Conservation (phyloP, 305 asterid genomes). For the Fraxinus floribunda region DNA sequence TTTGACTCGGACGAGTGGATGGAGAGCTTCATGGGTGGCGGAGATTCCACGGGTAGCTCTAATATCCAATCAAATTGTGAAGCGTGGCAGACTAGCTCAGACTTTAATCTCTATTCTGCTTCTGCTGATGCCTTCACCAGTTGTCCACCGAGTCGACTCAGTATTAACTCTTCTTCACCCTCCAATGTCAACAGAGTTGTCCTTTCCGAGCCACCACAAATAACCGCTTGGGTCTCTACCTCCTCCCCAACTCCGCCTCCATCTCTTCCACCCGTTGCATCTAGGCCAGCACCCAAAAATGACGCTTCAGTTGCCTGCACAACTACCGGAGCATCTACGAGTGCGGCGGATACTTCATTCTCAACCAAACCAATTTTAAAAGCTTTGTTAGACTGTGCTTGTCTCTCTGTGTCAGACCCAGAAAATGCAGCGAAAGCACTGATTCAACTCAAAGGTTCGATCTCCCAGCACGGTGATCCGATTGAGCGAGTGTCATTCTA, state of each 20-base stretch:
- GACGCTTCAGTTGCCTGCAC: constrained; percentile 22
- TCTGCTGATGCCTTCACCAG: constrained; percentile 61
- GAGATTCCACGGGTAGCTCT: constrained; percentile 68
- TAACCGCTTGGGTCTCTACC: constrained; percentile 43
- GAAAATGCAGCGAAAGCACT: constrained; percentile 58
- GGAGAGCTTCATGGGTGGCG: constrained; percentile 85
- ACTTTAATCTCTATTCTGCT: constrained; percentile 43
- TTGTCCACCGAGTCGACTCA: constrained; percentile 62
- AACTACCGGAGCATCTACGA: constrained; percentile 28
- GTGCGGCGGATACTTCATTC: constrained; percentile 41
- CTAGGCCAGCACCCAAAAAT: constrained; percentile 23
- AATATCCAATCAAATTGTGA: constrained; percentile 53
- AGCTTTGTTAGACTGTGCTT: constrained; percentile 63
- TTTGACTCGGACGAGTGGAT: constrained; percentile 99
- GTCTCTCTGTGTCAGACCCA: constrained; percentile 58
- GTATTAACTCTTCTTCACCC: constrained; percentile 48
- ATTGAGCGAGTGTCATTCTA: constrained; percentile 70
- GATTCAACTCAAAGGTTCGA: constrained; percentile 55
- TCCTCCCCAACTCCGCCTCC: constrained; percentile 34
- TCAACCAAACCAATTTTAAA: constrained; percentile 51
- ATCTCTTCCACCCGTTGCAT: not conserved
- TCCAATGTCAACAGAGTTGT: constrained; percentile 70
- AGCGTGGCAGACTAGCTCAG: constrained; percentile 58
- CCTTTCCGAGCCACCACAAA: constrained; percentile 46
- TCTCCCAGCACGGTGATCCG: constrained; percentile 65